phyloP scores from a whole-genome alignment of 495 filamentous ascomycete genomes.

The Aspergillus egyptiacus region DNA sequence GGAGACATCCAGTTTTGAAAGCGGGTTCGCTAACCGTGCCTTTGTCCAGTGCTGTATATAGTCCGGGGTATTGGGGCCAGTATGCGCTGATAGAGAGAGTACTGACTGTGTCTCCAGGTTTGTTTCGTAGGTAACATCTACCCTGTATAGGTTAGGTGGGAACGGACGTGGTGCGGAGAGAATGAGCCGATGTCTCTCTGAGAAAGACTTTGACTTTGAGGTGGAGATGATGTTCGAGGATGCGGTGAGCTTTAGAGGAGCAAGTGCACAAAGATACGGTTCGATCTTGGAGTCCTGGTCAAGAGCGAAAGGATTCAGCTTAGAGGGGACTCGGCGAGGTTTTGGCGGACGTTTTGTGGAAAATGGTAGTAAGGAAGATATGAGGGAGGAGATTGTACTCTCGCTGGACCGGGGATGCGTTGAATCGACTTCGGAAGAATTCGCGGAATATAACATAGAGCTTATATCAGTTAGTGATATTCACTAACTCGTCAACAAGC shows the following conservation, averaged over 20 bases:
- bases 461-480: conserved; percentile 21
- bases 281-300: conserved; percentile 24
- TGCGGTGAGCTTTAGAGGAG: conserved; percentile 31
- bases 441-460: conserved; percentile 22
- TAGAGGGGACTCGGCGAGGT: conserved; percentile 20
- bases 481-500: not conserved
- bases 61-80: conserved; percentile 25
- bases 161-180: conserved; percentile 37
- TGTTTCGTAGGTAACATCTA: conserved; percentile 36
- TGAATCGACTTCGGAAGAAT: conserved; percentile 19
- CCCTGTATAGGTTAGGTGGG: conserved; percentile 29
- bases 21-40: conserved; percentile 29
- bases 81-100: conserved; percentile 26
- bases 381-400: conserved; percentile 32
- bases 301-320: conserved; percentile 35
- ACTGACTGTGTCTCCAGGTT: conserved; percentile 35
- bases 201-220: conserved; percentile 10
- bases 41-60: conserved; percentile 39
- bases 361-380: conserved; percentile 39
- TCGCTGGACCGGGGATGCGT: conserved; percentile 10
- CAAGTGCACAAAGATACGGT: conserved; percentile 34
- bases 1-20: conserved; percentile 36
- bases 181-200: conserved; percentile 35
- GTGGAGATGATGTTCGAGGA: conserved; percentile 21
- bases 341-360: conserved; percentile 26